A percentile compares a stretch with the other conserved stretches of the same genome.
These are phyloP conservation scores for Limonium bicolor DNA, from an alignment of 148 eudicot genomes.

Conservation along the genomic window DNA sequence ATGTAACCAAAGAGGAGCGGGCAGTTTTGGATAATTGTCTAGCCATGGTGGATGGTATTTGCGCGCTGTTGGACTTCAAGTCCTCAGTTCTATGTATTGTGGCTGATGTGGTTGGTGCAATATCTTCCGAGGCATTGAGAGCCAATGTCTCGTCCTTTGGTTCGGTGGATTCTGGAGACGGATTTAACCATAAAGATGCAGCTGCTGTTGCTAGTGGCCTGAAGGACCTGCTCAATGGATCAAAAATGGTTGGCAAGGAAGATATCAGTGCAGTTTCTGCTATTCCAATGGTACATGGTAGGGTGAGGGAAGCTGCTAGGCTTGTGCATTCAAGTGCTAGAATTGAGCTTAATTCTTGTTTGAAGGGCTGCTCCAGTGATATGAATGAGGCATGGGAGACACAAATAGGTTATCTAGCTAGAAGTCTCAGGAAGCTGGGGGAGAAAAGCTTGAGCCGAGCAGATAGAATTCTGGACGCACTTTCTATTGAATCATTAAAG, in stretches of 20 bases:
- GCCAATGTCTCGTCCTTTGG: slow-evolving; percentile 30
- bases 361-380: slow-evolving; percentile 13
- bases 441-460: slow-evolving; percentile 31
- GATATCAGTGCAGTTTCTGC: slow-evolving; percentile 21
- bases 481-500: slow-evolving; percentile 18
- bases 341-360: slow-evolving; percentile 38
- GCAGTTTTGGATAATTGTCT: slow-evolving; percentile 16
- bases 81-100: slow-evolving; percentile 21
- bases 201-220: slow-evolving; percentile 66
- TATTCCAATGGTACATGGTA: slow-evolving; percentile 43
- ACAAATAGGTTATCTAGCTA: slow-evolving; percentile 15
- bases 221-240: slow-evolving; percentile 69
- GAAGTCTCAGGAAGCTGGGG: slow-evolving; percentile 31
- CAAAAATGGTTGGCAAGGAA: slow-evolving; percentile 47
- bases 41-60: slow-evolving; percentile 31
- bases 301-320: slow-evolving; percentile 39
- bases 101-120: slow-evolving; percentile 42
- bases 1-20: slow-evolving; percentile 21
- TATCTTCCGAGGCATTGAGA: slow-evolving; percentile 60
- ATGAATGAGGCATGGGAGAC: slow-evolving; percentile 14
- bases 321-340: slow-evolving; percentile 38
- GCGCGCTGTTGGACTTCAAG: slow-evolving; percentile 46
- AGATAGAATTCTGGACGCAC: slow-evolving; percentile 12
- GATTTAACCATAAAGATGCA: slow-evolving; percentile 51
- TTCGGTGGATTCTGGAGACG: slow-evolving; percentile 60